Conservation (phyloP, 805 yeast species). For the Ogataea henricii region DNA sequence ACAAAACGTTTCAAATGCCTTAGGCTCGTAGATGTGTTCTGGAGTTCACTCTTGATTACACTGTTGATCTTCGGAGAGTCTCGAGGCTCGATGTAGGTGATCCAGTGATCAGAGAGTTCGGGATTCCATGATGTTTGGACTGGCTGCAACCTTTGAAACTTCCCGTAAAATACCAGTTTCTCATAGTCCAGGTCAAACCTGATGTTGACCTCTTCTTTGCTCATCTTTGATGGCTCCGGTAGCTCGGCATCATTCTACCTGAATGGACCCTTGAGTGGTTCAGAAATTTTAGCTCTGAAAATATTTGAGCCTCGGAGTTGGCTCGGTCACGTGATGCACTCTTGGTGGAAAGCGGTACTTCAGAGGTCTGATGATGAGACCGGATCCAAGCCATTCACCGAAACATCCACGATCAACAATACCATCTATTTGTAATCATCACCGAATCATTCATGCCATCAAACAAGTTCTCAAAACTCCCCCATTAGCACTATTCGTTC, state of each 20-base stretch:
- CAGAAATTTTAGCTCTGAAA: neutral
- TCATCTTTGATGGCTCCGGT: neutral
- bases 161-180: constrained; percentile 40
- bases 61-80: constrained; percentile 31
- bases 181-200: constrained; percentile 42
- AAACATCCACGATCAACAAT: too few species aligned
- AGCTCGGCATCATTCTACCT: neutral
- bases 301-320: neutral
- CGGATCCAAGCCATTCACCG: too few species aligned
- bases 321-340: neutral
- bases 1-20: constrained; percentile 57
- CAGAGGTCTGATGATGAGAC: too few species aligned
- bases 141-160: constrained; percentile 43
- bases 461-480: too few species aligned
- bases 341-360: neutral
- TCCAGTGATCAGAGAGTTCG: constrained; percentile 43
- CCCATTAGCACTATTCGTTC: too few species aligned
- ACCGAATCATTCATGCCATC: too few species aligned
- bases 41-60: constrained; percentile 27
- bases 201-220: constrained; percentile 3
- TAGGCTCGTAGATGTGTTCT: constrained; percentile 31
- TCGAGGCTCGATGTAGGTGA: constrained; percentile 42
- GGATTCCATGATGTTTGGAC: constrained; percentile 30
- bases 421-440: neutral
- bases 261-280: neutral